Evolutionary conservation across 257 asterid species (phyloP), one percentile per base, ranked within the genome.

Genomic region (Solanum sejunctum): DNA sequence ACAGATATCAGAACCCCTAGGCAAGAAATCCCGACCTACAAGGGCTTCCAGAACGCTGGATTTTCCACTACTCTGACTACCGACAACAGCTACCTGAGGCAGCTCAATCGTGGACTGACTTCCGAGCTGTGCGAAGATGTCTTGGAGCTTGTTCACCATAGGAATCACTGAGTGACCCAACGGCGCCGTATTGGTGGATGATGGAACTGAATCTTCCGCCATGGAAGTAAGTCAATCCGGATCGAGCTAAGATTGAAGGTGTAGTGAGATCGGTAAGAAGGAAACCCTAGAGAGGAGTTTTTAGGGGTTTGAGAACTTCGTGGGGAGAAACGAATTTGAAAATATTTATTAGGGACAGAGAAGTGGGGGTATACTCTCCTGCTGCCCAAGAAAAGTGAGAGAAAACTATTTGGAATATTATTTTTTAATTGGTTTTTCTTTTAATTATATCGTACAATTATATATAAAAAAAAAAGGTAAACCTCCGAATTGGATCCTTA

Each of bases 51-150:
- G 88, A 66, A 96, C 99, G 64, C 99, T 96, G 6, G 99, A 96
- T 91, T 96, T 96, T 6, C 99, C 99, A 78, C 99, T 96, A 91
- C 99, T 96, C 91, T 96, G 99, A 86, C 99, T 95, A 6, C 99
- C 99, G 12, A 96, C 95, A 41, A 96, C 99, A 66, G 95, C 97
- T 90, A 96, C 99, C 92, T 96, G 98, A 54, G 99, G 99, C 86
- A 96, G 85, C 90, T 96, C 97, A 88, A 96, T 91, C 61, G 90
- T 89, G 13, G 97, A 93, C 88, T 93, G 94, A 82, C 93, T 91
- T 10, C 98, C 97, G 39, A 93, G 89, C 83, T 96, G 97, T 58
- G 97, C 95, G 83, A 95, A 93, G 8, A 96, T 96, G 84, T 96
- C 99, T 86, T 96, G 99, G 69, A 96, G 93, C 85, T 91, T 94